Percentiles rank a stretch among this genome's conserved stretches.
phyloP scores from a whole-genome alignment of 345 rosid genomes.

The Melaleuca alternifolia region DNA sequence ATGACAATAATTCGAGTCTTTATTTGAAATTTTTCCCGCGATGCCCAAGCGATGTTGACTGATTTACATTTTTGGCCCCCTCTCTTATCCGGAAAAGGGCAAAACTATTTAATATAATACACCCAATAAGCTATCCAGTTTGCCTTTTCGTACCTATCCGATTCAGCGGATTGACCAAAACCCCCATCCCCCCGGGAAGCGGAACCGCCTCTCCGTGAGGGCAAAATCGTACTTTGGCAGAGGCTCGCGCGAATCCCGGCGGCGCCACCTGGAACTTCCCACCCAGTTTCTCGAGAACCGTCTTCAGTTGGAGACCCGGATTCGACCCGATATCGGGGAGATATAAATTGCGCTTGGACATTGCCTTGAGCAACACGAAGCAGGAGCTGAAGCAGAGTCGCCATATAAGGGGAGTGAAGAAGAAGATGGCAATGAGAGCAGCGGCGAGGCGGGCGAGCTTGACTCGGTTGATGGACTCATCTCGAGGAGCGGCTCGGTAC shows the following conservation, averaged over 20 bases:
- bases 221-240: background rate
- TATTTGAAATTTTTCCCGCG: no score
- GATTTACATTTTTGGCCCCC: background rate
- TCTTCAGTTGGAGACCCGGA: background rate
- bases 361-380: background rate
- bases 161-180: background rate
- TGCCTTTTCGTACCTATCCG: background rate
- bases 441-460: slow-evolving; percentile 1
- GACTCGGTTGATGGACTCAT: slow-evolving; percentile 33
- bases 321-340: background rate
- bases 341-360: background rate
- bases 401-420: background rate
- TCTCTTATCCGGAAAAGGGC: background rate
- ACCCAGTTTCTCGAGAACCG: background rate
- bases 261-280: background rate
- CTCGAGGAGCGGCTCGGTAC: slow-evolving; percentile 43
- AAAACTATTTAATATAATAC: background rate
- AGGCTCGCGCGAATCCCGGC: background rate
- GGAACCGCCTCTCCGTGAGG: background rate
- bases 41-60: background rate
- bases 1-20: no score
- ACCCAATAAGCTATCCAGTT: background rate
- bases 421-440: slow-evolving; percentile 2
- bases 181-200: background rate
- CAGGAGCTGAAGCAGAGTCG: background rate